Conservation (phyloP, 495 filamentous ascomycete genomes). For the Tuber brumale region DNA sequence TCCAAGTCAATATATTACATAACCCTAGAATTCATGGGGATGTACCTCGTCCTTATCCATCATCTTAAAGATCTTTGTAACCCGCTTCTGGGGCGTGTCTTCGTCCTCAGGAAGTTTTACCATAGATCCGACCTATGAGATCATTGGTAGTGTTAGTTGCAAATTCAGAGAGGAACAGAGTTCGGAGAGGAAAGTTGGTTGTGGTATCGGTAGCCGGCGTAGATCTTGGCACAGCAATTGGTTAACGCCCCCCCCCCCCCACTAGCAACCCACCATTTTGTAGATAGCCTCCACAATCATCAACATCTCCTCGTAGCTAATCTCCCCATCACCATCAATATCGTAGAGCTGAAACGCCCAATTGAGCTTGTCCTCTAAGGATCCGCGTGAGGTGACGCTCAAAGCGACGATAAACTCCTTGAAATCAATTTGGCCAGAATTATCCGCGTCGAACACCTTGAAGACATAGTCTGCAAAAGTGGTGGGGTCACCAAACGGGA, state of each 20-base stretch:
- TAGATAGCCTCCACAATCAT: conserved; percentile 98
- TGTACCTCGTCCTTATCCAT: conserved; percentile 99
- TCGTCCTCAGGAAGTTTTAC: conserved; percentile 97
- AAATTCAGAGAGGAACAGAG: neutral
- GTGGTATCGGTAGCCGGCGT: neutral
- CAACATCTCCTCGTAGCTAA: conserved; percentile 98
- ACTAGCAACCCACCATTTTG: conserved; percentile 72
- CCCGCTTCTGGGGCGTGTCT: conserved; percentile 97
- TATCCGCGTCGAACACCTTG: conserved; percentile 96
- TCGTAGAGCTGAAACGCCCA: conserved; percentile 99
- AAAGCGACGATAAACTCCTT: conserved; percentile 99
- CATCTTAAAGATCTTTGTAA: conserved; percentile 97
- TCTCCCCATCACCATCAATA: conserved; percentile 97
- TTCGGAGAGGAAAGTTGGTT: neutral
- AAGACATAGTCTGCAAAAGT: conserved; percentile 98
- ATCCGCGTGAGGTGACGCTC: conserved; percentile 90
- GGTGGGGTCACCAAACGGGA: conserved; percentile 94
- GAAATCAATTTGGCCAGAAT: conserved; percentile 96
- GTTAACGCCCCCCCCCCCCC: neutral
- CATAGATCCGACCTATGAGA: conserved; percentile 84
- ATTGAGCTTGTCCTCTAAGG: conserved; percentile 99
- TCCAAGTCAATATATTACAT: conserved; percentile 3
- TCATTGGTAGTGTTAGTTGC: conserved; percentile 19
- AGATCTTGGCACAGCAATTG: conserved; percentile 6
- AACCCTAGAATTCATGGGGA: conserved; percentile 50